These are phyloP conservation scores for Microcera coccophila DNA, from an alignment of 2,329 filamentous ascomycete species.

Conservation along the genomic window DNA sequence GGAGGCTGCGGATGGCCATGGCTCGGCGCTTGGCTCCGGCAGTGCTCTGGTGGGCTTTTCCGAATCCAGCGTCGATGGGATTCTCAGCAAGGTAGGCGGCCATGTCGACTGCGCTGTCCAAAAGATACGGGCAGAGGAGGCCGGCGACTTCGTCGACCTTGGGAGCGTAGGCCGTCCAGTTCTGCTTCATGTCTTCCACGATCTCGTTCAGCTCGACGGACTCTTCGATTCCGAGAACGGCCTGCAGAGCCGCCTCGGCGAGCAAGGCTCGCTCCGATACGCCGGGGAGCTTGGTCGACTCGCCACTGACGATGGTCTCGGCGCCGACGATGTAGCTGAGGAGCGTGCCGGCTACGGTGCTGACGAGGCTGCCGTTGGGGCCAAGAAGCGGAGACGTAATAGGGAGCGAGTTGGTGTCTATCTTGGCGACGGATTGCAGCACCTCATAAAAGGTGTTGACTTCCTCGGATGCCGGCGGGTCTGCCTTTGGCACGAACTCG, in stretches of 20 bases:
- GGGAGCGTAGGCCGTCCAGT: conserved; percentile 10
- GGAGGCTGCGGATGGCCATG: conserved; percentile 4
- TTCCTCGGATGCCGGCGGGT: neutral
- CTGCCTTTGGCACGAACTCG: neutral
- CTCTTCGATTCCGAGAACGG: conserved; percentile 12
- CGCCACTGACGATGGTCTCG: conserved; percentile 2
- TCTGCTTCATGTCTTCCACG: conserved; percentile 11
- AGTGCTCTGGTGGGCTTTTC: neutral
- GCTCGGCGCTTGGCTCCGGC: conserved; percentile 1
- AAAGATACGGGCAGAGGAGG: conserved; percentile 10
- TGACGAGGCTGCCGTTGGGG: conserved; percentile 4
- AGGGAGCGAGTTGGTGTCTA: conserved; percentile 4
- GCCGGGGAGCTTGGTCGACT: conserved; percentile 5
- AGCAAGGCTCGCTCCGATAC: conserved; percentile 9
- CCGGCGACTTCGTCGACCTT: conserved; percentile 7
- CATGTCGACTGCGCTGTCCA: conserved; percentile 6
- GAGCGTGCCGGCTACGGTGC: conserved; percentile 6
- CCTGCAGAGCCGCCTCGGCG: conserved; percentile 12
- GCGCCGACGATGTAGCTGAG: conserved; percentile 6
- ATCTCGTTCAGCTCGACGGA: conserved; percentile 15
- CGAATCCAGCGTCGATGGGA: neutral
- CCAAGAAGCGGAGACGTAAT: conserved; percentile 5
- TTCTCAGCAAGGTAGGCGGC: conserved; percentile 2
- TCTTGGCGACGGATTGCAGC: conserved; percentile 6
- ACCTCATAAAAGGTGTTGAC: conserved; percentile 4